Conservation (phyloP, 768 basidiomycete genomes). For the Naematelia encephala region DNA sequence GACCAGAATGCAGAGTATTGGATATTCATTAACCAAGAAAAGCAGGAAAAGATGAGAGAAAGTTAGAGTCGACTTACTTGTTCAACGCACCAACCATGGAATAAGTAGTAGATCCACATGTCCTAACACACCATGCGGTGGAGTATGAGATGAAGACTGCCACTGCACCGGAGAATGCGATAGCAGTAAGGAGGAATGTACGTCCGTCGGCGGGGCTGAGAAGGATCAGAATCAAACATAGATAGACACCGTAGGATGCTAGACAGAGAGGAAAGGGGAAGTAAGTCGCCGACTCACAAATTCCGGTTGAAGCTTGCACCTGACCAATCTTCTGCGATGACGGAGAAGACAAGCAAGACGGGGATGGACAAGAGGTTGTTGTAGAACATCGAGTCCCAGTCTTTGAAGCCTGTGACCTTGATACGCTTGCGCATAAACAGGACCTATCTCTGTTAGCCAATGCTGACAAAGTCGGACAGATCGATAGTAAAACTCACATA, state of each 20-base stretch:
- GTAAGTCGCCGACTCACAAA: constrained; percentile 65
- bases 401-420: constrained; percentile 89
- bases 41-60: no score
- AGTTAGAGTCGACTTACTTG: constrained; percentile 55
- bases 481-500: constrained; percentile 61
- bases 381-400: constrained; percentile 99
- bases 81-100: constrained; percentile 99
- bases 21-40: no score
- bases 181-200: constrained; percentile 73
- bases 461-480: not conserved
- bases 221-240: no score
- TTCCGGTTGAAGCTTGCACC: constrained; percentile 69
- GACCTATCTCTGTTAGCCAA: constrained; percentile 58
- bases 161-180: constrained; percentile 93
- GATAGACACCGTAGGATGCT: no score
- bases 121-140: constrained; percentile 96
- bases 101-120: constrained; percentile 97
- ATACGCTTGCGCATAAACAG: constrained; percentile 95
- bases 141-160: constrained; percentile 98
- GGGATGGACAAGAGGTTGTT: constrained; percentile 95
- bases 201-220: constrained; percentile 78
- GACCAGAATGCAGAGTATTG: no score
- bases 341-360: constrained; percentile 73
- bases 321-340: constrained; percentile 87
- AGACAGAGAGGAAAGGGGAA: no score